Conservation (phyloP, 192 early-diverging fungal species). For the Backusella australiensis region DNA sequence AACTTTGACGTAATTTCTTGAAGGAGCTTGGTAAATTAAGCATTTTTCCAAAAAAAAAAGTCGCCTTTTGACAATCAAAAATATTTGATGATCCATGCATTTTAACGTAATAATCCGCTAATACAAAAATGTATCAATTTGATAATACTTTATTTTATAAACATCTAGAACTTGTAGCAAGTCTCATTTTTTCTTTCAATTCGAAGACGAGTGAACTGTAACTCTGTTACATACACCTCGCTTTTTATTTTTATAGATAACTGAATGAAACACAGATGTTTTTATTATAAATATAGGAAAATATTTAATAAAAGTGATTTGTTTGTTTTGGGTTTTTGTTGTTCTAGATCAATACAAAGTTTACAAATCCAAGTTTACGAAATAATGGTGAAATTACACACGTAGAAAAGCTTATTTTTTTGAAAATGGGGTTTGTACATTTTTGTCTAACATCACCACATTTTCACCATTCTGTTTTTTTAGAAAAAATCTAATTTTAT, state of each 20-base stretch:
- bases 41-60: neutral
- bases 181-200: too few species aligned
- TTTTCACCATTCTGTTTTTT: too few species aligned
- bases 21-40: neutral
- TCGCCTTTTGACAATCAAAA: neutral
- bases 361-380: neutral
- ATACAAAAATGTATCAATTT: neutral
- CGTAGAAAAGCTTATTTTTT: neutral
- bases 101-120: neutral
- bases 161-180: too few species aligned
- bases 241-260: too few species aligned
- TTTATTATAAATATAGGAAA: too few species aligned
- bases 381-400: neutral
- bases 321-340: too few species aligned
- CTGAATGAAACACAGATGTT: too few species aligned
- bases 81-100: neutral
- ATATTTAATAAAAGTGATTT: neutral
- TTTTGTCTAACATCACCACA: neutral
- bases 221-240: too few species aligned
- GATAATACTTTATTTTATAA: neutral
- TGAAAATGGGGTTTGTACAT: neutral
- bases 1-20: neutral
- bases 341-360: neutral
- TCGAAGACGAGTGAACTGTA: too few species aligned
- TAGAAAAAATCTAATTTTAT: too few species aligned